Evolutionary conservation across 2,329 filamentous ascomycete species (phyloP).

Genomic region (Eutypa lata): DNA sequence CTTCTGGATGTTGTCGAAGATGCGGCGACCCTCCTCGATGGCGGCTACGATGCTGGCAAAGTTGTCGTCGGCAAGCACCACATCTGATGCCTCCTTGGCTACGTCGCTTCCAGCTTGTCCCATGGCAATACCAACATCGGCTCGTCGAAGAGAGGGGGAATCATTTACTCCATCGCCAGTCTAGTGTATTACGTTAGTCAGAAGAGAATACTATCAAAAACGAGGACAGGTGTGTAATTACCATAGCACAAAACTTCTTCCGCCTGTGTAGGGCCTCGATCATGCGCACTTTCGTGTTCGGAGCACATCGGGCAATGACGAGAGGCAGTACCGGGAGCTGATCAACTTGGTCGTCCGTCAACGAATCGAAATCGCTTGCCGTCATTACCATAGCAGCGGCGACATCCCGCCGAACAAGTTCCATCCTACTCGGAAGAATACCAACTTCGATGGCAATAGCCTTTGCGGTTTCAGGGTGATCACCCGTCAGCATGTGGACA

Average conservation of each 20-base stretch:
- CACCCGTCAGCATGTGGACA: conserved; percentile 68
- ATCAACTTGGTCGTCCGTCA: conserved; percentile 63
- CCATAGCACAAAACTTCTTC: conserved; percentile 64
- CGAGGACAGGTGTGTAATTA: too few species aligned
- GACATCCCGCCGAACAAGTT: conserved; percentile 50
- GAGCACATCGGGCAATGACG: conserved; percentile 67
- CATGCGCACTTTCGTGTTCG: conserved; percentile 71
- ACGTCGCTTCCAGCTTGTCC: conserved; percentile 57
- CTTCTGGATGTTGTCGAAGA: conserved; percentile 75
- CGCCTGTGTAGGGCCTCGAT: conserved; percentile 69
- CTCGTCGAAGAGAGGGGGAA: conserved; percentile 64
- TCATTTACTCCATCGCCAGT: conserved; percentile 76
- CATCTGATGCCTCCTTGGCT: conserved; percentile 62
- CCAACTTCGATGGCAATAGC: conserved; percentile 62
- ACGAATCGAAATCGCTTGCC: conserved; percentile 59
- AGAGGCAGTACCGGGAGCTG: conserved; percentile 61
- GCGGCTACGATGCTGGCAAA: conserved; percentile 70
- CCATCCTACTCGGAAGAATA: conserved; percentile 59
- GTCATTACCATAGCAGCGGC: conserved; percentile 61
- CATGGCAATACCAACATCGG: conserved; percentile 72
- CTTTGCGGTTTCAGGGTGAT: conserved; percentile 61
- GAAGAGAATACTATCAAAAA: too few species aligned
- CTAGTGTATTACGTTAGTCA: too few species aligned
- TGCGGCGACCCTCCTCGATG: conserved; percentile 67
- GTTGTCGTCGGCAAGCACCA: conserved; percentile 70